Evolutionary conservation across 2,329 filamentous ascomycete genomes (phyloP).

Genomic region (Corynespora cassiicola): DNA sequence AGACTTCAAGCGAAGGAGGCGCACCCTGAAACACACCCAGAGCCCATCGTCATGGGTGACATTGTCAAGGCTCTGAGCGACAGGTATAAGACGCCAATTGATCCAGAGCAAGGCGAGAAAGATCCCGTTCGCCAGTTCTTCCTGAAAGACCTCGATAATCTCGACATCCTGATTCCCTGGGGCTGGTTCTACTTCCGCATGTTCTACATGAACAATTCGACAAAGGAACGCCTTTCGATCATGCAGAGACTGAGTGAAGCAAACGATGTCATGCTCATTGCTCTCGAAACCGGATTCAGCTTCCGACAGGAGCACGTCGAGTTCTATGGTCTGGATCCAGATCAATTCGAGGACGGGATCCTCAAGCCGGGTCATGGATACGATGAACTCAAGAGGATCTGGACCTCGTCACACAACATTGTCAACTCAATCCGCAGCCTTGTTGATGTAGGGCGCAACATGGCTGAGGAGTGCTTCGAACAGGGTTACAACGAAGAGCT

Average conservation of each 20-base stretch:
- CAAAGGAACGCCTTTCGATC: constrained; percentile 60
- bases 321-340: constrained; percentile 75
- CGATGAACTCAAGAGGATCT: constrained; percentile 76
- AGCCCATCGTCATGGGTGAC: constrained; percentile 74
- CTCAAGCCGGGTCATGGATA: constrained; percentile 61
- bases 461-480: constrained; percentile 49
- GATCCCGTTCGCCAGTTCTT: constrained; percentile 89
- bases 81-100: constrained; percentile 73
- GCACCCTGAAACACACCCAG: constrained; percentile 61
- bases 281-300: constrained; percentile 67
- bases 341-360: constrained; percentile 61
- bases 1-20: constrained; percentile 74
- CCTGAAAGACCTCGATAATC: constrained; percentile 65
- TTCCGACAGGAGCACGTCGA: constrained; percentile 75
- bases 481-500: constrained; percentile 37
- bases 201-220: constrained; percentile 72
- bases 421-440: constrained; percentile 48
- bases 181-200: constrained; percentile 71
- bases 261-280: constrained; percentile 73
- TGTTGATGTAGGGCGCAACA: constrained; percentile 49
- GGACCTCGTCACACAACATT: constrained; percentile 73
- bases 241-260: constrained; percentile 67
- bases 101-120: constrained; percentile 71
- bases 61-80: constrained; percentile 79
- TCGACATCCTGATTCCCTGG: constrained; percentile 81